A percentile compares a stretch with the other conserved stretches of the same genome.
Conservation (phyloP, 768 basidiomycete genomes). For the Aureoboletus auriporus region DNA sequence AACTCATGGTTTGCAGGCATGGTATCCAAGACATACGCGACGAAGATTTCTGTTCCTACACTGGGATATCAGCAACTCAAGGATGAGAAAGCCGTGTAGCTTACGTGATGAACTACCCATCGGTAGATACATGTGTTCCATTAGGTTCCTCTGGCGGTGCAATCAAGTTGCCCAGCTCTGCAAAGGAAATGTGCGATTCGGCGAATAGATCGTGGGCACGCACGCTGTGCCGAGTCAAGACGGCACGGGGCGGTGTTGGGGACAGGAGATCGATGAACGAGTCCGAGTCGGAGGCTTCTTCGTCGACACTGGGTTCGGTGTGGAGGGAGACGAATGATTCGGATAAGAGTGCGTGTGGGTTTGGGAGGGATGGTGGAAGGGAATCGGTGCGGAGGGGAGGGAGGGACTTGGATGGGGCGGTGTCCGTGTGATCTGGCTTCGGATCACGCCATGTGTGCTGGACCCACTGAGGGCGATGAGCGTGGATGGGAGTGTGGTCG, state of each 20-base stretch:
- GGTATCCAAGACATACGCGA: conserved; percentile 42
- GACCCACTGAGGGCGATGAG: conserved; percentile 10
- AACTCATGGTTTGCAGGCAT: conserved; percentile 39
- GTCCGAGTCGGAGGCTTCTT: conserved; percentile 5
- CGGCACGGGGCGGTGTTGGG: conserved; percentile 7
- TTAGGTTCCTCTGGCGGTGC: conserved; percentile 2
- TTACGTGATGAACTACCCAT: too few species aligned
- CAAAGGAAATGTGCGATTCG: conserved; percentile 23
- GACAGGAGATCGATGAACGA: conserved; percentile 19
- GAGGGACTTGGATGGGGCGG: neutral
- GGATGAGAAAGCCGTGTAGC: too few species aligned
- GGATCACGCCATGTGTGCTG: neutral
- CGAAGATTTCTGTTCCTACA: conserved; percentile 46
- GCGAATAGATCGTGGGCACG: conserved; percentile 25
- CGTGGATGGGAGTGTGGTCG: accelerated
- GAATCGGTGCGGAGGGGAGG: conserved; percentile 5
- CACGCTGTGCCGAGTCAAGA: conserved; percentile 15
- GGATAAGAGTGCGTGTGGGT: conserved; percentile 2
- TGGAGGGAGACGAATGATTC: neutral
- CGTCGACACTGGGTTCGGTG: neutral
- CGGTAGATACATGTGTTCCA: neutral
- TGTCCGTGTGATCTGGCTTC: too few species aligned
- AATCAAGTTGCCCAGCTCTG: conserved; percentile 24
- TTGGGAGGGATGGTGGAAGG: conserved; percentile 10
- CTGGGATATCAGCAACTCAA: neutral